Evolutionary conservation across 106 monocot genomes (phyloP).

Genomic region (Alisma plantagoaquatica): DNA sequence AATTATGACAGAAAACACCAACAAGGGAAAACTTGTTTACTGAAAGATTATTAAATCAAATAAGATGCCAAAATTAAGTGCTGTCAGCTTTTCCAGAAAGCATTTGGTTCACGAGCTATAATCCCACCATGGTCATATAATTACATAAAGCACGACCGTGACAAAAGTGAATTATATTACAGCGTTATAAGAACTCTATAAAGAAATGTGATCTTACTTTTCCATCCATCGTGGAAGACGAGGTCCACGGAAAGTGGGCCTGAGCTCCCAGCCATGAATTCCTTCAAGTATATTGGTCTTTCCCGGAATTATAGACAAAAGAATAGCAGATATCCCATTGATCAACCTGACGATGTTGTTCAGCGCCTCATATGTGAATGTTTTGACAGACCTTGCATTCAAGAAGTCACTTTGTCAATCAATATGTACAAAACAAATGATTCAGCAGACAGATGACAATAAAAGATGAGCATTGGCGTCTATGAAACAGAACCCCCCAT

Average conservation of each 20-base stretch:
- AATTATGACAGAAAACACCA: too few species aligned
- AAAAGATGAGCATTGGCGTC: background rate
- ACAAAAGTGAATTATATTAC: too few species aligned
- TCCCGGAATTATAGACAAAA: conserved; percentile 73
- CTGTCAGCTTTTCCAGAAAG: too few species aligned
- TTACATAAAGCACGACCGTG: too few species aligned
- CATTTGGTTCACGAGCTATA: too few species aligned
- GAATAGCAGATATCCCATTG: conserved; percentile 86
- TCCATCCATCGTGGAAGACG: conserved; percentile 98
- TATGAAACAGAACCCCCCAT: background rate
- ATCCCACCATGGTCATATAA: too few species aligned
- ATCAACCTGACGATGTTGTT: conserved; percentile 90
- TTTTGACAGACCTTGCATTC: conserved; percentile 58
- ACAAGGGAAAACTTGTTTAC: too few species aligned
- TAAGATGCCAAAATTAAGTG: too few species aligned
- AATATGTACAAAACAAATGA: too few species aligned
- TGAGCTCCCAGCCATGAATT: conserved; percentile 87
- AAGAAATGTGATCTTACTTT: conserved; percentile 78
- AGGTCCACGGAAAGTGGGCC: conserved; percentile 80
- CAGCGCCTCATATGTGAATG: conserved; percentile 94
- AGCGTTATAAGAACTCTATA: too few species aligned
- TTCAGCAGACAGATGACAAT: too few species aligned
- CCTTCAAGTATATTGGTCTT: conserved; percentile 83
- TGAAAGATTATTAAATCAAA: too few species aligned
- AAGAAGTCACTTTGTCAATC: background rate